Conservation (phyloP, 768 basidiomycete species). For the Leccinum pellstonianum region DNA sequence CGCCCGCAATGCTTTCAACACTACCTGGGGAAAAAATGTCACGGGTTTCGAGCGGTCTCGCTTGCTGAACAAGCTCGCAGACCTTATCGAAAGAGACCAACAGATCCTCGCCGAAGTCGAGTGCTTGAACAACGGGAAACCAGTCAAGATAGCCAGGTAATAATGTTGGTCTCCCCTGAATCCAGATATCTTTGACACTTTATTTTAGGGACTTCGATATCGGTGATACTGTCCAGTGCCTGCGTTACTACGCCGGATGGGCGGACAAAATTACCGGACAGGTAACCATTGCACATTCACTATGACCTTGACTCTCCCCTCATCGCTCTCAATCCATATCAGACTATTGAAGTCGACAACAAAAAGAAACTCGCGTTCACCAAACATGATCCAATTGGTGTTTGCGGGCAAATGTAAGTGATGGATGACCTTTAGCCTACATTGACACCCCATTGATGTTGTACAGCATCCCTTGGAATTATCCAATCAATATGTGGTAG, state of each 20-base stretch:
- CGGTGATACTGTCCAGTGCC: constrained; percentile 70
- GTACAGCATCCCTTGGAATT: constrained; percentile 87
- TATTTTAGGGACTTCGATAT: constrained; percentile 72
- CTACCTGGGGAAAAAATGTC: constrained; percentile 87
- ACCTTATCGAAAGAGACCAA: constrained; percentile 83
- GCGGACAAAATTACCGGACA: constrained; percentile 92
- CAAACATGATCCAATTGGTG: constrained; percentile 88
- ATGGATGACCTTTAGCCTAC: constrained; percentile 1
- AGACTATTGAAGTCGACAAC: constrained; percentile 81
- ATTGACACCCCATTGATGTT: constrained; percentile 7
- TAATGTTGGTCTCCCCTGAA: constrained; percentile 35
- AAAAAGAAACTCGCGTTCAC: constrained; percentile 83
- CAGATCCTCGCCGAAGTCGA: constrained; percentile 84
- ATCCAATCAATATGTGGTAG: constrained; percentile 84
- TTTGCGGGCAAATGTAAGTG: constrained; percentile 85
- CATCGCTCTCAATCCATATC: constrained; percentile 6
- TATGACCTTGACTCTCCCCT: neutral
- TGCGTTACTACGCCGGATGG: constrained; percentile 94
- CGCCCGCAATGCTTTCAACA: constrained; percentile 79
- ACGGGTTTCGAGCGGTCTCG: constrained; percentile 80
- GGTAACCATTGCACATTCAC: constrained; percentile 38
- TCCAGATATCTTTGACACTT: neutral
- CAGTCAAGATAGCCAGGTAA: constrained; percentile 58
- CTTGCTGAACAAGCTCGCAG: constrained; percentile 82
- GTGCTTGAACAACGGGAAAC: constrained; percentile 89